Conservation (phyloP, 202 grass and related monocot species). For the Eragrostis tef region DNA sequence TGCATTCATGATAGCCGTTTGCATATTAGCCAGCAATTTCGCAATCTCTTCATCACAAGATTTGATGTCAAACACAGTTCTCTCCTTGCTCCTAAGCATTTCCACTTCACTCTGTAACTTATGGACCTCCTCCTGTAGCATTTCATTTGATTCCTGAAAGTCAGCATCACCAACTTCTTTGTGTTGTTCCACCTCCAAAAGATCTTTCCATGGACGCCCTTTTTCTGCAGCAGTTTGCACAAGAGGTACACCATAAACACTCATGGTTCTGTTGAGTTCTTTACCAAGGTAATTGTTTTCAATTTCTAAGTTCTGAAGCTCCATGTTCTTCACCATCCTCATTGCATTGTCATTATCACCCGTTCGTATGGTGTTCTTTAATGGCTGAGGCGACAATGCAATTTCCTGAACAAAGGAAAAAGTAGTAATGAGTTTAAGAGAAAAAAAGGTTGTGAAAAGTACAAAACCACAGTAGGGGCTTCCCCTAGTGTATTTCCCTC, state of each 20-base stretch:
- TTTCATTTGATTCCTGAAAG: slow-evolving; percentile 47
- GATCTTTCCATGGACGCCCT: not conserved
- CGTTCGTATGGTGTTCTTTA: slow-evolving; percentile 42
- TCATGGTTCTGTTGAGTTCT: slow-evolving; percentile 43
- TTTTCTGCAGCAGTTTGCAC: slow-evolving; percentile 45
- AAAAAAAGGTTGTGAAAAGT: not conserved
- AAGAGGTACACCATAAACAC: slow-evolving; percentile 28
- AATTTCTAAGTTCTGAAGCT: slow-evolving; percentile 60
- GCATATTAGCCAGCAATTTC: slow-evolving; percentile 64
- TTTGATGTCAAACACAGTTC: slow-evolving; percentile 40
- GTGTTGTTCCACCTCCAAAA: slow-evolving; percentile 40
- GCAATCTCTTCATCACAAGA: slow-evolving; percentile 64
- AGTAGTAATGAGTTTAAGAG: slow-evolving; percentile 11
- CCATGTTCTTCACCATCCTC: slow-evolving; percentile 47
- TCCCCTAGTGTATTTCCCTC: too few relatives aligned
- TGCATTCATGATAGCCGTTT: slow-evolving; percentile 76
- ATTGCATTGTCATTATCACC: slow-evolving; percentile 46
- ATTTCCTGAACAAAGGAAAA: slow-evolving; percentile 55
- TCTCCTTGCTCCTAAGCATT: slow-evolving; percentile 56
- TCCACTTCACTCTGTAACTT: slow-evolving; percentile 50
- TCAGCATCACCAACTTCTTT: slow-evolving; percentile 25
- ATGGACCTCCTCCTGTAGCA: slow-evolving; percentile 48
- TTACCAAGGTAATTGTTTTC: slow-evolving; percentile 43
- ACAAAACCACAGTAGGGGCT: not conserved
- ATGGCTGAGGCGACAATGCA: slow-evolving; percentile 39